Evolutionary conservation across 805 yeast genomes (phyloP).

Genomic region (Myxozyma vanderwaltii): DNA sequence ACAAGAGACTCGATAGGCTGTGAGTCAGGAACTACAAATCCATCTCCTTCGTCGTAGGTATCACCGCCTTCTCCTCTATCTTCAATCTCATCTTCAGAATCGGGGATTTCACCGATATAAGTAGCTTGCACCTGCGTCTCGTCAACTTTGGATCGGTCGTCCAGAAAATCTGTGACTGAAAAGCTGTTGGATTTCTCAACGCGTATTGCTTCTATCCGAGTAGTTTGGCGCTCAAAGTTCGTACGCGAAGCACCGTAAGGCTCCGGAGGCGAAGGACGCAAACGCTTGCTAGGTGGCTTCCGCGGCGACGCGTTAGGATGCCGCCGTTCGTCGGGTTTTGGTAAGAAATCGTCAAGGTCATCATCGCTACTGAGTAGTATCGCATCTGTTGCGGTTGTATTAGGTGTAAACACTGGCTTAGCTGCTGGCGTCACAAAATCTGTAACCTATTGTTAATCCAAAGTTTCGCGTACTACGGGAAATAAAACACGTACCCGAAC

Average conservation of each 20-base stretch:
- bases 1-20: background rate
- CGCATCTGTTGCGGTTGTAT: constrained; percentile 13
- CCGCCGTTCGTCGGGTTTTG: background rate
- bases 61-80: background rate
- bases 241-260: background rate
- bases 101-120: background rate
- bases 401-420: background rate
- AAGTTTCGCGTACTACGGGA: background rate
- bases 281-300: constrained; percentile 28
- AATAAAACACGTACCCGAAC: background rate
- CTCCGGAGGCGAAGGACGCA: background rate
- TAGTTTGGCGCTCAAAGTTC: background rate
- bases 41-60: constrained; percentile 8
- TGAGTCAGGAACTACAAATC: constrained; percentile 7
- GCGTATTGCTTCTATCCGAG: background rate
- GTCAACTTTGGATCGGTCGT: background rate
- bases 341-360: background rate
- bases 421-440: constrained; percentile 7
- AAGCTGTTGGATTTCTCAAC: background rate
- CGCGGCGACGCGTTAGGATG: constrained; percentile 18
- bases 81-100: constrained; percentile 7
- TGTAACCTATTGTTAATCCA: background rate
- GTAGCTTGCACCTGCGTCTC: constrained; percentile 7
- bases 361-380: constrained; percentile 30
- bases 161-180: background rate